A percentile compares a stretch with the other conserved stretches of the same genome.
Evolutionary conservation across 345 rosid species (phyloP).

Genomic region (Psidium friedrichsthalianum): DNA sequence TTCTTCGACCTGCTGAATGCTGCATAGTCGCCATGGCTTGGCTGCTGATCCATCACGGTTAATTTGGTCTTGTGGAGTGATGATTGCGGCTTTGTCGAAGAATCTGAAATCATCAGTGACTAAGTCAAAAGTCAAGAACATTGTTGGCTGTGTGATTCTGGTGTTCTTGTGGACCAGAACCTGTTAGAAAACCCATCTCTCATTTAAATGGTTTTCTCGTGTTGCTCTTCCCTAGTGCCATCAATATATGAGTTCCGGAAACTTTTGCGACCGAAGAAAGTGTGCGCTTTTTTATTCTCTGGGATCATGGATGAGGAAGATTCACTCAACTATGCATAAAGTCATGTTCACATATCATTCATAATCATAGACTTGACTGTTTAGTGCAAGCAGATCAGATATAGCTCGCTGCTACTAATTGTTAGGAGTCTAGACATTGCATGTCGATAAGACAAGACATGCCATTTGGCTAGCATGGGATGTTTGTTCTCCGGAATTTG

Average conservation of each 20-base stretch:
- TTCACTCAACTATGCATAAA: neutral
- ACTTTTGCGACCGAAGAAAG: neutral
- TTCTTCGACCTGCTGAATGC: slow-evolving; percentile 45
- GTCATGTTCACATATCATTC: neutral
- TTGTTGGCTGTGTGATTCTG: neutral
- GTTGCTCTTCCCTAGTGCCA: neutral
- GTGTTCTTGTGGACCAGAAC: neutral
- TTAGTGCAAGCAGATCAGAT: neutral
- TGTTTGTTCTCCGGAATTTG: neutral
- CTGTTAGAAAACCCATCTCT: neutral
- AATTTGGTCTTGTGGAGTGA: slow-evolving; percentile 12
- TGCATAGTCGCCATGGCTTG: slow-evolving; percentile 34
- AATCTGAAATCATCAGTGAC: slow-evolving; percentile 8
- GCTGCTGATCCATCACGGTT: slow-evolving; percentile 22
- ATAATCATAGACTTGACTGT: neutral
- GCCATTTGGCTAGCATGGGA: neutral
- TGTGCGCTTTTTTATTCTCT: neutral
- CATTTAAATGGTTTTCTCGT: neutral
- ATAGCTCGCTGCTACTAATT: neutral
- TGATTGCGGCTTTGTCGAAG: slow-evolving; percentile 30
- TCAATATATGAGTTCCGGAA: neutral
- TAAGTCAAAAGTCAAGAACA: neutral
- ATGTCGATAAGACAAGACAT: neutral
- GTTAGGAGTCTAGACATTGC: neutral
- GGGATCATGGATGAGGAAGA: neutral